A percentile compares a stretch with the other conserved stretches of the same genome.
These are phyloP conservation scores for Arthrinium phaeospermum DNA, from an alignment of 2,329 filamentous ascomycete species.

Conservation along the genomic window DNA sequence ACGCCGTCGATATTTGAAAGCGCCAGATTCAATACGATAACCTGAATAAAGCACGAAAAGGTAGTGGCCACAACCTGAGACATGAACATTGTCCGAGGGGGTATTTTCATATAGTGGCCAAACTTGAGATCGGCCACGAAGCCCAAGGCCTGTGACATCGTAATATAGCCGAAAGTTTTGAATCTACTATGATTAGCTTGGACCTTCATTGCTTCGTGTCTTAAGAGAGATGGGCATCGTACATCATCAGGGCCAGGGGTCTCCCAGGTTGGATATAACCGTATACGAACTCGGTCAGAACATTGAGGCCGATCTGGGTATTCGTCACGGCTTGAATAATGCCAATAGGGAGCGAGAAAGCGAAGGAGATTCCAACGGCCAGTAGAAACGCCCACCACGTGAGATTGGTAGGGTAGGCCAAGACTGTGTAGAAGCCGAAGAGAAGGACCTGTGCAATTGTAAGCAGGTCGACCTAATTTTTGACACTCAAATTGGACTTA, in stretches of 20 bases:
- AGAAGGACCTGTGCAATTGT: conserved; percentile 52
- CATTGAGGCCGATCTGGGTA: conserved; percentile 74
- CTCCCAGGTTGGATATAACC: conserved; percentile 78
- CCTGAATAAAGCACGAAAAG: conserved; percentile 70
- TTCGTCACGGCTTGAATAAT: conserved; percentile 75
- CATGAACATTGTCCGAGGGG: conserved; percentile 65
- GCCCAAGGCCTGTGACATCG: conserved; percentile 68
- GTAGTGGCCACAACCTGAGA: conserved; percentile 70
- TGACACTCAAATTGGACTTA: conserved; percentile 40
- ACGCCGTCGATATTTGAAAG: conserved; percentile 66
- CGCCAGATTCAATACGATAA: conserved; percentile 67
- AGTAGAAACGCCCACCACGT: conserved; percentile 76
- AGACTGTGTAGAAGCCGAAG: conserved; percentile 59
- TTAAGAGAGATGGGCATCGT: conserved; percentile 28
- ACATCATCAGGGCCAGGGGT: conserved; percentile 77
- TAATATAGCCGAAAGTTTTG: conserved; percentile 68
- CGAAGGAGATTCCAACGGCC: conserved; percentile 66
- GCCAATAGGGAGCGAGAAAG: conserved; percentile 70
- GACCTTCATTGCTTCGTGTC: not conserved
- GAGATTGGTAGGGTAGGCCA: conserved; percentile 70
- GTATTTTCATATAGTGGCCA: conserved; percentile 74
- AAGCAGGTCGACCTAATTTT: conserved; percentile 14
- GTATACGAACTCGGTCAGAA: conserved; percentile 75
- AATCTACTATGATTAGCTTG: conserved; percentile 49
- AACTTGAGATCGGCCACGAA: conserved; percentile 73